These are phyloP conservation scores for Colletotrichum sp. DNA, from an alignment of 2,329 filamentous ascomycete species.

Conservation along the genomic window DNA sequence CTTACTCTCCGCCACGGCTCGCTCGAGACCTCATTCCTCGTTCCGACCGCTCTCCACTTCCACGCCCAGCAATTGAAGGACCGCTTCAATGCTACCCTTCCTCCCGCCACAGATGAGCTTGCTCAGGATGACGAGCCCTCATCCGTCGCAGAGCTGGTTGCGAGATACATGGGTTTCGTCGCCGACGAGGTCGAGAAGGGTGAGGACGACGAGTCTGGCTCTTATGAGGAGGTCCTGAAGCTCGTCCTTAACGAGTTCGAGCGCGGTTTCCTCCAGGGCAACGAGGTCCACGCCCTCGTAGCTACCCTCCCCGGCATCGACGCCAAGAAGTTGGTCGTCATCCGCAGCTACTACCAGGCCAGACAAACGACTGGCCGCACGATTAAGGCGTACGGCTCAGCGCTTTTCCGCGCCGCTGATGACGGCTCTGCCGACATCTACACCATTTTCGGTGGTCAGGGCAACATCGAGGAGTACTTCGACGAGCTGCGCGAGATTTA, in stretches of 20 bases:
- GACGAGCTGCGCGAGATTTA: conserved; percentile 94
- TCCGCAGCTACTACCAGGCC: conserved; percentile 90
- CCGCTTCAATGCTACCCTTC: conserved; percentile 83
- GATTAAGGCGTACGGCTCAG: conserved; percentile 92
- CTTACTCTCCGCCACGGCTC: conserved; percentile 91
- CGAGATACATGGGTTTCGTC: conserved; percentile 90
- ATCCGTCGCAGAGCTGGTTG: conserved; percentile 89
- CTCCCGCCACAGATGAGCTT: conserved; percentile 92
- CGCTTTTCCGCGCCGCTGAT: conserved; percentile 84
- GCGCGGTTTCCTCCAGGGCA: conserved; percentile 90
- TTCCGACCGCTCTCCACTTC: conserved; percentile 95
- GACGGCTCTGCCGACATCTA: conserved; percentile 87
- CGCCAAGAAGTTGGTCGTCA: conserved; percentile 88
- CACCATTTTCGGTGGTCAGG: conserved; percentile 94
- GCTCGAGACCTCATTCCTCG: conserved; percentile 94
- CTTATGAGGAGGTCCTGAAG: conserved; percentile 91
- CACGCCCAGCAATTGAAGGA: conserved; percentile 95
- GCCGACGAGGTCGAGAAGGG: conserved; percentile 89
- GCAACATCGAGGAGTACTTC: conserved; percentile 99
- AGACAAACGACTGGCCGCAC: conserved; percentile 82
- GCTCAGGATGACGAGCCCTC: conserved; percentile 99
- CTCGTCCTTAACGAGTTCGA: conserved; percentile 95
- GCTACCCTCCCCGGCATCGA: conserved; percentile 88
- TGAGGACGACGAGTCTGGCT: conserved; percentile 87
- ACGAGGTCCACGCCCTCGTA: conserved; percentile 92